Evolutionary conservation across 352 stramenopile genomes (phyloP).

Genomic region (Pythium apleroticum): DNA sequence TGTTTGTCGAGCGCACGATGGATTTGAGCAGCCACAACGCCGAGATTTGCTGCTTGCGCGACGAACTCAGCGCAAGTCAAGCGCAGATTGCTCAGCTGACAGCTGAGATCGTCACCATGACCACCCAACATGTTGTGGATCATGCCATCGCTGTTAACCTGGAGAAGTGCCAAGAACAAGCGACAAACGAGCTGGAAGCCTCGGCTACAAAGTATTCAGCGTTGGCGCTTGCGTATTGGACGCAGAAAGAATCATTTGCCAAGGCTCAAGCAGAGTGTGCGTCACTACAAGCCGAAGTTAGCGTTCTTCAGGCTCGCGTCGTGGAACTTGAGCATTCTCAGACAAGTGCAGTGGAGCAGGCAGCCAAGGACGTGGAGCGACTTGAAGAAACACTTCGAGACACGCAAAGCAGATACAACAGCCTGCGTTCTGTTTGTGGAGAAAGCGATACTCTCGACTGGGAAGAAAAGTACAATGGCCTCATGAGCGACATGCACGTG

Average conservation of each 20-base stretch:
- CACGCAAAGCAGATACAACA: conserved; percentile 16
- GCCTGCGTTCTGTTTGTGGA: conserved; percentile 10
- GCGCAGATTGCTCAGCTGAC: background rate
- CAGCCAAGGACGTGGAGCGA: background rate
- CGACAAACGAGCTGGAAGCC: background rate
- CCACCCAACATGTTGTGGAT: conserved; percentile 17
- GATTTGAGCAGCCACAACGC: conserved; percentile 23
- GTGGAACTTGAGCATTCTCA: background rate
- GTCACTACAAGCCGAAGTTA: background rate
- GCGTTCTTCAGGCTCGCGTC: background rate
- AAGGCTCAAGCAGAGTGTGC: background rate
- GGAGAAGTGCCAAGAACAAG: conserved; percentile 1
- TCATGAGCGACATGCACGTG: conserved; percentile 30
- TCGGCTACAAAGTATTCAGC: conserved; percentile 8
- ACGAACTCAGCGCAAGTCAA: conserved; percentile 16
- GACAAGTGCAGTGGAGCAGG: background rate
- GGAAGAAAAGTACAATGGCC: conserved; percentile 26
- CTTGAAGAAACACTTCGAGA: conserved; percentile 7
- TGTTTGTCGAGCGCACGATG: conserved; percentile 17
- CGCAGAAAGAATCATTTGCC: conserved; percentile 4
- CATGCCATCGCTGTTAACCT: conserved; percentile 8
- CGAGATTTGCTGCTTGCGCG: conserved; percentile 25
- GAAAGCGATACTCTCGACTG: conserved; percentile 19
- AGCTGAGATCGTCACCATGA: conserved; percentile 9
- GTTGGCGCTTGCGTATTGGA: conserved; percentile 14